Base-by-base conservation (phyloP, 2,329 filamentous ascomycete genomes). In the Fusarium decemcellulare region DNA sequence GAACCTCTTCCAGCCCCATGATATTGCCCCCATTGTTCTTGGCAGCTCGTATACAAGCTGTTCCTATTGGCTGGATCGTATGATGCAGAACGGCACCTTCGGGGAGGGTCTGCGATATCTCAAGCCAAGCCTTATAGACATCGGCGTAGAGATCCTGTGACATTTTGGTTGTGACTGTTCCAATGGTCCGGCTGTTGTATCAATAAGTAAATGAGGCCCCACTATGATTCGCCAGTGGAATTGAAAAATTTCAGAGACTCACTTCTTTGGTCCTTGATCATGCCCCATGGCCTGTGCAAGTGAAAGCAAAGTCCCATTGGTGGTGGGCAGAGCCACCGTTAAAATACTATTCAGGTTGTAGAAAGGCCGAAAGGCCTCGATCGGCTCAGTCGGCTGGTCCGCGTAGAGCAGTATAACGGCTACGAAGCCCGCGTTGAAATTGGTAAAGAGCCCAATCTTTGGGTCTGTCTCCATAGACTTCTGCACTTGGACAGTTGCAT, bases 391-490 rank as follows among this genome's bases (percentile, higher is more conserved):
- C 3, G 47, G 47, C 14, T 27, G 47, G 27, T 51, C 47, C 3
- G 34, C 47, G 29, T 36, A 51, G 6, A 39, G 32, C 39, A 39
- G 32, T 9, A n/a, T 27, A 7, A 51, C 47, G 8, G 47, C 47
- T 29, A 51, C 47, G 9, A 51, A 51, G 6, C 47, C 47, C 34
- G 34, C 30, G 7, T 51, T 51, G 18, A 51, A 51, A 18, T 51
- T 51, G 15, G 47, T 51, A 4, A 51, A 51, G 8, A 51, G 32
- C 5, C 47, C 47, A 16, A 51, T 51, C 34, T 51, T 51, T 14
- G 48, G 34, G 14, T 51, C 48, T 39, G 18, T 37, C 27, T 51
- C 48, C 48, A 51, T 39, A 8, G 18, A 36, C 14, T 51, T 51
- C 9, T 51, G 48, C 2, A 51, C 48, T 39, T 51, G 9, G 5